Conservation (phyloP, 176 grass and related monocot species). For the Aegilops sharonensis region DNA sequence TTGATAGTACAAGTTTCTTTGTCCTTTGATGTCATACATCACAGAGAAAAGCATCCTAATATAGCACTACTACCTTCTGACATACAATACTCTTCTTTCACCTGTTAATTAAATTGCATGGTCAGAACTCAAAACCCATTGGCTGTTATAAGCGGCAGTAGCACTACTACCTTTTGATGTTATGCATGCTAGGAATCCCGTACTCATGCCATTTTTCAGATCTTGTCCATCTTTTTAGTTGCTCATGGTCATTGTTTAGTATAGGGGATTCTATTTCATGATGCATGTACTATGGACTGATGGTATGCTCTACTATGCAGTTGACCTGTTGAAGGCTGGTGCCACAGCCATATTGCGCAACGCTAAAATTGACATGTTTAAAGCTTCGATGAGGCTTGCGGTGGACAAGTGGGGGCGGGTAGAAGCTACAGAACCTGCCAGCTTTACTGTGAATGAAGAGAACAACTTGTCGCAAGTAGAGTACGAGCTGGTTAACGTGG, state of each 20-base stretch:
- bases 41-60: background rate
- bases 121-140: background rate
- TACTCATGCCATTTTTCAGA: background rate
- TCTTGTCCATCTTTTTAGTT: background rate
- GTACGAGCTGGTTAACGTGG: conserved; percentile 87
- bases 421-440: conserved; percentile 67
- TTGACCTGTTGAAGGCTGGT: conserved; percentile 64
- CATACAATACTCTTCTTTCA: background rate
- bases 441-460: conserved; percentile 77
- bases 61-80: too few species aligned
- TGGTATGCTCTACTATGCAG: conserved; percentile 31
- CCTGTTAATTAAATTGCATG: background rate
- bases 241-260: background rate
- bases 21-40: background rate
- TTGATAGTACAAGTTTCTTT: background rate
- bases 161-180: background rate
- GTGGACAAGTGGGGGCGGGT: conserved; percentile 92
- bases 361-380: conserved; percentile 94
- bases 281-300: background rate
- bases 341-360: conserved; percentile 81
- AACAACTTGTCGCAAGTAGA: conserved; percentile 84
- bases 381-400: conserved; percentile 78
- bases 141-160: background rate
- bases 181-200: background rate
- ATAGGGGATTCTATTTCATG: background rate